Percentiles rank a stretch among this genome's conserved stretches.
Conservation (phyloP, 2,329 filamentous ascomycete genomes). For the Paraphoma chrysanthemicola region DNA sequence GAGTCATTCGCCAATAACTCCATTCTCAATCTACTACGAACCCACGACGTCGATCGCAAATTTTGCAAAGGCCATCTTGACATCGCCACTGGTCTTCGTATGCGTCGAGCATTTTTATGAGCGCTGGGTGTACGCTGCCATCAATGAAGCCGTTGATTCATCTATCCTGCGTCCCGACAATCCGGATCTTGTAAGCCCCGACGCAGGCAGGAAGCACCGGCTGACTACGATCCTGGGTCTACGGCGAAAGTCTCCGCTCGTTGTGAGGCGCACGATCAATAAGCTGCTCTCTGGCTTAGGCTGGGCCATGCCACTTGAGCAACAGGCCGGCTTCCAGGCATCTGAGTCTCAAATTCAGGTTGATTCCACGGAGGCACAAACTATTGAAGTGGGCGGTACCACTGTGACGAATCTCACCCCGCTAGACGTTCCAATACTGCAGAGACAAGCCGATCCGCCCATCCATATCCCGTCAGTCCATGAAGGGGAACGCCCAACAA, state of each 20-base stretch:
- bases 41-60: constrained; percentile 20
- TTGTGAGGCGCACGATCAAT: constrained; percentile 29
- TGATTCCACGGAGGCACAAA: constrained; percentile 11
- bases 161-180: constrained; percentile 37
- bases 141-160: constrained; percentile 39
- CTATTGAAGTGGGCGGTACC: constrained; percentile 24
- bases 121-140: constrained; percentile 32
- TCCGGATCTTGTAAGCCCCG: constrained; percentile 34
- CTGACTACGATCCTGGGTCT: constrained; percentile 29
- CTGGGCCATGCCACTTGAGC: constrained; percentile 23
- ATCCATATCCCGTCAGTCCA: constrained; percentile 15
- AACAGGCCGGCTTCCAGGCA: constrained; percentile 1
- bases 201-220: constrained; percentile 28
- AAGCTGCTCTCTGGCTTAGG: constrained; percentile 31
- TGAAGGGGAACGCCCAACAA: constrained; percentile 24
- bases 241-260: constrained; percentile 26
- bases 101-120: constrained; percentile 33
- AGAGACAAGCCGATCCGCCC: constrained; percentile 7
- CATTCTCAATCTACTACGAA: constrained; percentile 23
- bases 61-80: constrained; percentile 22
- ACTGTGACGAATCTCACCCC: constrained; percentile 30
- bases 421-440: constrained; percentile 27
- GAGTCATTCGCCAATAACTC: constrained; percentile 30
- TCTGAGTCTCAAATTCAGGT: constrained; percentile 1
- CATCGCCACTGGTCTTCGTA: constrained; percentile 37